phyloP scores from a whole-genome alignment of 2,329 filamentous ascomycete genomes.

The Colletotrichum nymphaeae region DNA sequence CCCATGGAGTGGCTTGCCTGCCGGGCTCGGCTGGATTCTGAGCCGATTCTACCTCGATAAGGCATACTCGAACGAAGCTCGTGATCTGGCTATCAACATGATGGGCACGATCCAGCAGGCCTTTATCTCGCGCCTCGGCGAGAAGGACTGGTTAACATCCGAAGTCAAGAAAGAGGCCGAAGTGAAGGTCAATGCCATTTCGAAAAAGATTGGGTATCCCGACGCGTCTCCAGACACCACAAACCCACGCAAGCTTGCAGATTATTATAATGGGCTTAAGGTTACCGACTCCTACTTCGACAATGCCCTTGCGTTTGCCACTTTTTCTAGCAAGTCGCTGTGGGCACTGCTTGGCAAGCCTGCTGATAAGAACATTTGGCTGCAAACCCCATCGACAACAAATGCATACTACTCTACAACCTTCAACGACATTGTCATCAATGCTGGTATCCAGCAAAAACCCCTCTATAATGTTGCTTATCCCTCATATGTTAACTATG shows the following conservation, averaged over 20 bases:
- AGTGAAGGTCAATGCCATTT: constrained; percentile 73
- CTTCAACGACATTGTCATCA: constrained; percentile 76
- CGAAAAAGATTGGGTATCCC: constrained; percentile 76
- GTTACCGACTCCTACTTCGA: constrained; percentile 66
- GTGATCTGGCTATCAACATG: constrained; percentile 74
- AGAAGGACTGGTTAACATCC: constrained; percentile 72
- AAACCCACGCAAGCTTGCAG: constrained; percentile 63
- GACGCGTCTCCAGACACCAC: constrained; percentile 70
- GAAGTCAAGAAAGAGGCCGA: constrained; percentile 69
- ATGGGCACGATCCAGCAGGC: constrained; percentile 77
- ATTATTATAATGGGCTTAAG: constrained; percentile 67
- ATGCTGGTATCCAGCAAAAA: constrained; percentile 74
- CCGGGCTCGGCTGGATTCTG: constrained; percentile 74
- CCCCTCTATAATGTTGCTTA: constrained; percentile 72
- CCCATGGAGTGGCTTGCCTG: constrained; percentile 7
- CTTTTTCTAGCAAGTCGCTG: constrained; percentile 57
- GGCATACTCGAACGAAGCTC: constrained; percentile 73
- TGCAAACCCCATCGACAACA: constrained; percentile 67
- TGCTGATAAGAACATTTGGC: constrained; percentile 69
- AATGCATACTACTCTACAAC: constrained; percentile 74
- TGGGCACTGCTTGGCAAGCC: constrained; percentile 71
- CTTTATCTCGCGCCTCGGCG: constrained; percentile 69
- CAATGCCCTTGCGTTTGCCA: constrained; percentile 63
- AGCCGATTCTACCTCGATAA: constrained; percentile 78
- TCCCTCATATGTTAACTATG: constrained; percentile 74